Evolutionary conservation across 371 early-diverging fungal genomes (phyloP), one percentile per base, ranked within the genome.

Genomic region (Zopfochytrium polystomum): DNA sequence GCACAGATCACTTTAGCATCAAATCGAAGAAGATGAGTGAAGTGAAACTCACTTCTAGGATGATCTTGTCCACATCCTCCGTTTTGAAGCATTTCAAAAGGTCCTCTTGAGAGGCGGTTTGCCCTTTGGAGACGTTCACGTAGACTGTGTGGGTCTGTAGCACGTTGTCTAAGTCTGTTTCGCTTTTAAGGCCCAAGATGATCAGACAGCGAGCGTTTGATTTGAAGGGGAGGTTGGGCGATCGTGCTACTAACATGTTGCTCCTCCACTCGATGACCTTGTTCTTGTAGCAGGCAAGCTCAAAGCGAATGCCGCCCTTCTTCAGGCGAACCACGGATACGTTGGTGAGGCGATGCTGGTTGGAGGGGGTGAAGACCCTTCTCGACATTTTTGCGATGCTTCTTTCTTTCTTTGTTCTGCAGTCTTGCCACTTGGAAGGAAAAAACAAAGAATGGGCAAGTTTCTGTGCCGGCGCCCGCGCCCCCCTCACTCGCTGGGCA

Each of bases 271-370:
- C 96, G 67, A 90, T 75, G n/a, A 96, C 95, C 78, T 98, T 97
- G 85, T 98, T 98, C 72, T 94, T 95, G 77, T 97, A 97, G 73
- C 96, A 94, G 7, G 99, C 99, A 20, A 98, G 80, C 71, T 98
- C 99, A 62, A 97, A 98, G 23, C 80, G 87, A 73, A 93, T 95
- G 43, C 99, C 99, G 27, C 95, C 95, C 78, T 95, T 96, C 67
- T 90, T 90, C 63, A 95, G 81, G 44, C 95, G 90, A 25, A 98
- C 98, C 34, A 96, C 76, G 18, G 95, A 93, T 31, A 97, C 95
- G 68, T 97, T 97, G 33, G 96, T 96, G 43, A 96, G 79, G 57
- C 67, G 66, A 20, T 73, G 31, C 63, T 75, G 67, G 44, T 65
- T 62, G 13, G 58, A 51, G 25, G 58, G 68, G 4, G 60, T 59